phyloP scores from a whole-genome alignment of 768 basidiomycete species.

The Boletus sp. region DNA sequence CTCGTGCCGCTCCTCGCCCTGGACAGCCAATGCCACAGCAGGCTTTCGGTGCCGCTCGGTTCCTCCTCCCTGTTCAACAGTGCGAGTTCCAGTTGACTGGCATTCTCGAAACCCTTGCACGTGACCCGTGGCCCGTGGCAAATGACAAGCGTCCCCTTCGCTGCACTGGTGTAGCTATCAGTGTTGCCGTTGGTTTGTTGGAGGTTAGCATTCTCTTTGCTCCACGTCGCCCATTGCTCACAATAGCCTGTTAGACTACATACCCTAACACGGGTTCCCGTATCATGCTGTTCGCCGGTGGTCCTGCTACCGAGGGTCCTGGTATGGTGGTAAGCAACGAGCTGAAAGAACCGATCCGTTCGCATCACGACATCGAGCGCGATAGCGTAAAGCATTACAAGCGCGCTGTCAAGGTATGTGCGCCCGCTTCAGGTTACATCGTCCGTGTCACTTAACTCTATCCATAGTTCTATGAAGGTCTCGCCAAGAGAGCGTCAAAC shows the following conservation, averaged over 20 bases:
- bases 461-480: conserved; percentile 86
- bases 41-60: conserved; percentile 81
- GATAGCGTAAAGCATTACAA: conserved; percentile 98
- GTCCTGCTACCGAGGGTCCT: conserved; percentile 94
- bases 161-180: conserved; percentile 93
- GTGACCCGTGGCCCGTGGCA: conserved; percentile 97
- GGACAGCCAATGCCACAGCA: conserved; percentile 80
- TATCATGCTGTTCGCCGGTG: conserved; percentile 95
- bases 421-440: background rate
- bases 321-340: conserved; percentile 96
- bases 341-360: conserved; percentile 94
- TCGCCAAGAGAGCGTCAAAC: conserved; percentile 88
- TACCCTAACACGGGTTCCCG: conserved; percentile 96
- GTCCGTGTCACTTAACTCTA: background rate
- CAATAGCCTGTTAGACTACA: conserved; percentile 48
- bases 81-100: conserved; percentile 96
- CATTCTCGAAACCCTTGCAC: conserved; percentile 79
- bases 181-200: conserved; percentile 87
- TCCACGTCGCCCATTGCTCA: background rate
- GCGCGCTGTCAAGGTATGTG: conserved; percentile 83
- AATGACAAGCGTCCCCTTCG: conserved; percentile 89
- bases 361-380: conserved; percentile 97
- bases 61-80: conserved; percentile 87
- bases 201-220: conserved; percentile 49
- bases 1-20: conserved; percentile 81